Evolutionary conservation across 2,329 filamentous ascomycete species (phyloP).

Genomic region (Stenocarpella maydis): DNA sequence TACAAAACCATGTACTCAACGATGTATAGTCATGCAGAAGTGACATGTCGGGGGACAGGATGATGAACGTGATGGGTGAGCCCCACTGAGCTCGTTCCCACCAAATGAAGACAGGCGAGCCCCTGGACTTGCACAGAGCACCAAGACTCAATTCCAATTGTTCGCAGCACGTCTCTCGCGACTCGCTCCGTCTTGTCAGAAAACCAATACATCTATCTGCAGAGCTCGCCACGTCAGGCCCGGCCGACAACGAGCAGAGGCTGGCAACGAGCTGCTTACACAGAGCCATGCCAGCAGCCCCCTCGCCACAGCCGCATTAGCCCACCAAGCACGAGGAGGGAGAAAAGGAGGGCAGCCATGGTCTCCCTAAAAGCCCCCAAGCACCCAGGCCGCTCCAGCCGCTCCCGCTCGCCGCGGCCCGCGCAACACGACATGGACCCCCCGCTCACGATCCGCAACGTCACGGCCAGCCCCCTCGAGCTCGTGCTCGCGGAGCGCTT

Average conservation of each 20-base stretch:
- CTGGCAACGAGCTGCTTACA: background rate
- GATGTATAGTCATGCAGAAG: background rate
- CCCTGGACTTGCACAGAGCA: background rate
- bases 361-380: conserved; percentile 4
- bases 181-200: background rate
- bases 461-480: conserved; percentile 32
- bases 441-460: conserved; percentile 34
- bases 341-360: background rate
- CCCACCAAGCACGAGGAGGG: too few species aligned
- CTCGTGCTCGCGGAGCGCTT: conserved; percentile 33
- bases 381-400: background rate
- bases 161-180: background rate
- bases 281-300: background rate
- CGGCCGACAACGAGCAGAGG: conserved; percentile 10
- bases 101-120: conserved; percentile 9
- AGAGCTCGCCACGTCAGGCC: background rate
- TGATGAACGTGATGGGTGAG: background rate
- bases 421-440: conserved; percentile 30
- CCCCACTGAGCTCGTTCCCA: conserved; percentile 13
- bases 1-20: background rate
- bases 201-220: background rate
- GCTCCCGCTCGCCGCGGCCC: background rate
- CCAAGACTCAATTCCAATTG: background rate
- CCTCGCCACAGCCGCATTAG: background rate
- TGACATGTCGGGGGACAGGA: background rate